These are phyloP conservation scores for Eutrema japonicum DNA, from an alignment of 345 rosid genomes.

Conservation along the genomic window DNA sequence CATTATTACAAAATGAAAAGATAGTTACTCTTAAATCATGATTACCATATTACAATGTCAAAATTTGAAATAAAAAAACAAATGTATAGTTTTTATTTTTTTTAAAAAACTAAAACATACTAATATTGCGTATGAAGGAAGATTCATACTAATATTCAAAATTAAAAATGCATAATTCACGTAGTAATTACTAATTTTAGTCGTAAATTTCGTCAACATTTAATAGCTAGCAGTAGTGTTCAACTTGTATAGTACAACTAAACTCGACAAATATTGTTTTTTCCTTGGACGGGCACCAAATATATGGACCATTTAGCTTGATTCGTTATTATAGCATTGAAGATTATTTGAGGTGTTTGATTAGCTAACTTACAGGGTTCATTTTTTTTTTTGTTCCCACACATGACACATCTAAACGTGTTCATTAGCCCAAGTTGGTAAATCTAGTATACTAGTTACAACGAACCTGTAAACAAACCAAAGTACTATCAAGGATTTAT, in stretches of 20 bases:
- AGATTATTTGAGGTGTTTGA: constrained; percentile 11
- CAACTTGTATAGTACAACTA: constrained; percentile 30
- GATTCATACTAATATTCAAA: neutral
- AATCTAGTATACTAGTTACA: constrained; percentile 9
- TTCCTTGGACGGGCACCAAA: constrained; percentile 26
- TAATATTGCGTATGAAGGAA: neutral
- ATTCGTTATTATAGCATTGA: constrained; percentile 2
- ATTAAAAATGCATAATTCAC: neutral
- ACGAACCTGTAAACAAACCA: constrained; percentile 14
- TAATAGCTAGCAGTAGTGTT: constrained; percentile 9
- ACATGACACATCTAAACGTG: constrained; percentile 34
- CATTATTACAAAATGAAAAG: too few species aligned
- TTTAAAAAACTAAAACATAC: too few species aligned
- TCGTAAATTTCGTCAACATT: neutral
- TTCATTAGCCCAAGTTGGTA: constrained; percentile 13
- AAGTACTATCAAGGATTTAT: neutral
- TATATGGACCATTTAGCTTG: constrained; percentile 22
- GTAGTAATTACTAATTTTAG: neutral
- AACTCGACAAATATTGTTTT: constrained; percentile 11
- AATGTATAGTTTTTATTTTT: too few species aligned
- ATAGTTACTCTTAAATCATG: too few species aligned
- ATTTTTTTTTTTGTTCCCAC: neutral
- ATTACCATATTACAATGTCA: neutral
- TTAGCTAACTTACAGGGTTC: constrained; percentile 30
- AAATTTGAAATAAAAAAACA: neutral